A percentile compares a stretch with the other conserved stretches of the same genome.
Evolutionary conservation across 805 yeast species (phyloP).

Genomic region (Candida nonsorbophila): DNA sequence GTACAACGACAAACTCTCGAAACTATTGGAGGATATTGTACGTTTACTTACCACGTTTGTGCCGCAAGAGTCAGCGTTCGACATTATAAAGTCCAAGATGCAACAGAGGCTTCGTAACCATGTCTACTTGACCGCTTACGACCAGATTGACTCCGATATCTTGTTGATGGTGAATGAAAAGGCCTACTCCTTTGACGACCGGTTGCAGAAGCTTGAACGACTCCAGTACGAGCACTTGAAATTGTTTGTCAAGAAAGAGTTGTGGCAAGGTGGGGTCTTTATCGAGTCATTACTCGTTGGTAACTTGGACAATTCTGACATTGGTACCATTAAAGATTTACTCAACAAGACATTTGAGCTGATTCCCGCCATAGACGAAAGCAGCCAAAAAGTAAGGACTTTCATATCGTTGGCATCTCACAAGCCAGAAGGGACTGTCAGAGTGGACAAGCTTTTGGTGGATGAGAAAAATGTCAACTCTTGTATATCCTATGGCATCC

Average conservation of each 20-base stretch:
- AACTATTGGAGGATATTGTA: slow-evolving; percentile 57
- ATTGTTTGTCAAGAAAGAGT: slow-evolving; percentile 38
- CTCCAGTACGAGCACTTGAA: slow-evolving; percentile 46
- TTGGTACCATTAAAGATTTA: slow-evolving; percentile 16
- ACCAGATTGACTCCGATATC: slow-evolving; percentile 63
- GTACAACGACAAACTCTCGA: slow-evolving; percentile 73
- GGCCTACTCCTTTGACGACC: slow-evolving; percentile 61
- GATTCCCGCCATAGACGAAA: slow-evolving; percentile 22
- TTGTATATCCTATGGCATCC: slow-evolving; percentile 73
- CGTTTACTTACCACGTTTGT: slow-evolving; percentile 46
- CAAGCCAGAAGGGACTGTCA: slow-evolving; percentile 17
- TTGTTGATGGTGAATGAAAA: slow-evolving; percentile 66
- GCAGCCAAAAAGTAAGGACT: slow-evolving; percentile 21
- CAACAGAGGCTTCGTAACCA: slow-evolving; percentile 62
- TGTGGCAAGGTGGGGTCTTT: slow-evolving; percentile 54
- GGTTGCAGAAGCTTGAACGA: slow-evolving; percentile 39
- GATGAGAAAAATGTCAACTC: slow-evolving; percentile 59
- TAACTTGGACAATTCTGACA: slow-evolving; percentile 49
- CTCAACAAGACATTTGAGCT: slow-evolving; percentile 19
- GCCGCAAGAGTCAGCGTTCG: slow-evolving; percentile 56
- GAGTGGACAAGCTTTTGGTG: slow-evolving; percentile 7
- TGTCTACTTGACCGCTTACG: slow-evolving; percentile 70
- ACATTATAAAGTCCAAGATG: slow-evolving; percentile 58
- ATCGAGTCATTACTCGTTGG: slow-evolving; percentile 79
- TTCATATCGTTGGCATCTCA: slow-evolving; percentile 28